phyloP scores from a whole-genome alignment of 805 yeast species.

The Tetrapisispora pingtungensis region DNA sequence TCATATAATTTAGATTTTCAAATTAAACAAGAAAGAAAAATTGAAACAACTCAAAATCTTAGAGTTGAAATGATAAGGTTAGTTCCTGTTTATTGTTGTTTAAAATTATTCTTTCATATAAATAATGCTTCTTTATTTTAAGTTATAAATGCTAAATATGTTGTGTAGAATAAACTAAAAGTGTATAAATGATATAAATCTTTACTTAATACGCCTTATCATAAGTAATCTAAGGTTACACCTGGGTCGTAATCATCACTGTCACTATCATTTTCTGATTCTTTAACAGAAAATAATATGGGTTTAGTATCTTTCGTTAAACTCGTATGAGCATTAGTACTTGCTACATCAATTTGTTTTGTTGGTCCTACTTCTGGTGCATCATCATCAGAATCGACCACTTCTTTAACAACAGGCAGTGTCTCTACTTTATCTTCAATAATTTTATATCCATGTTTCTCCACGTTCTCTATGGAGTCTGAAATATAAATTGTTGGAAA shows the following conservation, averaged over 20 bases:
- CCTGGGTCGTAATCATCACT: constrained; percentile 22
- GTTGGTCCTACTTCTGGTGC: constrained; percentile 10
- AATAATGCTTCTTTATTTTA: too few species aligned
- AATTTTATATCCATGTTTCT: not conserved
- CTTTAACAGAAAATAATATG: too few species aligned
- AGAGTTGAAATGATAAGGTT: too few species aligned
- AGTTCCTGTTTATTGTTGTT: too few species aligned
- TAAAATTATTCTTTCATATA: too few species aligned
- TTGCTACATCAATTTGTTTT: not conserved
- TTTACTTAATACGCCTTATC: too few species aligned
- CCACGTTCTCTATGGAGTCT: not conserved
- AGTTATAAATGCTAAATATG: not conserved
- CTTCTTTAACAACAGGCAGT: too few species aligned
- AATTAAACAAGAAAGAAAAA: too few species aligned
- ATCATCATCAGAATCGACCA: constrained; percentile 5
- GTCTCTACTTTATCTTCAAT: not conserved
- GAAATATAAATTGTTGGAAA: constrained; percentile 60
- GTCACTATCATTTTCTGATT: constrained; percentile 8
- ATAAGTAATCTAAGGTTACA: constrained; percentile 17
- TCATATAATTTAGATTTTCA: too few species aligned
- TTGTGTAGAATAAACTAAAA: not conserved
- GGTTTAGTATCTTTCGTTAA: not conserved
- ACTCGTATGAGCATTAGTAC: not conserved
- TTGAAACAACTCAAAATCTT: too few species aligned
- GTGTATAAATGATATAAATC: not conserved